Evolutionary conservation across 805 yeast genomes (phyloP).

Genomic region (Myxozyma melibiosi): DNA sequence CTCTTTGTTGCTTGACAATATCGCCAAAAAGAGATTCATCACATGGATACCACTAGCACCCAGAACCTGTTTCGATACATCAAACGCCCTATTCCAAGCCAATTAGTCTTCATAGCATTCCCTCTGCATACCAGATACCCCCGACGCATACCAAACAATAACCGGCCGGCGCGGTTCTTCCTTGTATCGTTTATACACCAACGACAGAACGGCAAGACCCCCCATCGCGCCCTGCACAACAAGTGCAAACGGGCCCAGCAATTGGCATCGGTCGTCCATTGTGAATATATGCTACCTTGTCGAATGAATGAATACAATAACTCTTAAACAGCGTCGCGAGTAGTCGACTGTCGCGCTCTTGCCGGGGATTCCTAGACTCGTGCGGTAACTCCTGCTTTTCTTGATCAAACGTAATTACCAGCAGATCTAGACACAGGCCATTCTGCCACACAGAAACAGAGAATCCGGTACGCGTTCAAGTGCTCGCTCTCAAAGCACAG

Average conservation of each 20-base stretch:
- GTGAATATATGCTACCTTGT: not conserved
- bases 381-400: too few relatives aligned
- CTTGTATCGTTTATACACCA: constrained; percentile 71
- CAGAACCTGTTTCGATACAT: constrained; percentile 83
- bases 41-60: constrained; percentile 87
- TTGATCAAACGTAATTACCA: not conserved
- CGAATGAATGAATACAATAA: too few relatives aligned
- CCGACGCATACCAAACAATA: constrained; percentile 66
- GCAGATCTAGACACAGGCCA: not conserved
- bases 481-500: too few relatives aligned
- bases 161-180: constrained; percentile 88
- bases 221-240: constrained; percentile 78
- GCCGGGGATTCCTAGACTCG: too few relatives aligned
- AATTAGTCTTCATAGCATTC: not conserved
- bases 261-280: constrained; percentile 51
- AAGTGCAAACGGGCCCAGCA: constrained; percentile 85
- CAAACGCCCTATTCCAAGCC: constrained; percentile 50
- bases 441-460: not conserved
- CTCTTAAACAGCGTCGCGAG: too few relatives aligned
- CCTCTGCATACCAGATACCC: too few relatives aligned
- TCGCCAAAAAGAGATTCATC: constrained; percentile 71
- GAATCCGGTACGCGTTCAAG: too few relatives aligned
- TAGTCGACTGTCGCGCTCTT: too few relatives aligned
- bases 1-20: constrained; percentile 47
- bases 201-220: constrained; percentile 67